phyloP scores from a whole-genome alignment of 176 grass and related monocot species.

The Poa pratensis region DNA sequence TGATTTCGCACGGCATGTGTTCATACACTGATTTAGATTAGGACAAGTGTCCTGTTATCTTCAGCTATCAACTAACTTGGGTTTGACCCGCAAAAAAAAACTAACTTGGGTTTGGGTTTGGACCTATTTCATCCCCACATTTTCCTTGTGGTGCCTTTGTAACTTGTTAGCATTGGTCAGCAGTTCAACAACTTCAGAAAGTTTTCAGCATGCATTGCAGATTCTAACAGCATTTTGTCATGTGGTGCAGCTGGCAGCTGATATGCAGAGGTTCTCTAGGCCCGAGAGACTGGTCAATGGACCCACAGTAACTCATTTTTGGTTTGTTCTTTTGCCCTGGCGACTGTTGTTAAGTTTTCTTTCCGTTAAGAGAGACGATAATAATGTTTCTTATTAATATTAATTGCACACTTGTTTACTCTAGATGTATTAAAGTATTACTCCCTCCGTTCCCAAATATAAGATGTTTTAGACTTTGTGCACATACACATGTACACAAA shows the following conservation, averaged over 20 bases:
- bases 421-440: neutral
- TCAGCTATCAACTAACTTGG: neutral
- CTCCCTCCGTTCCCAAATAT: too few relatives aligned
- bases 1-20: neutral
- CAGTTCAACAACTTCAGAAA: slow-evolving; percentile 20
- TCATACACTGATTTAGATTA: neutral
- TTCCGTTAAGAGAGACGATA: neutral
- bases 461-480: too few relatives aligned
- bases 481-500: too few relatives aligned
- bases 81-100: neutral
- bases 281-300: slow-evolving; percentile 97
- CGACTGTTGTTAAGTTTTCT: slow-evolving; percentile 37
- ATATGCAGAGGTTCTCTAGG: slow-evolving; percentile 97
- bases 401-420: neutral
- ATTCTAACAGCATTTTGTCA: slow-evolving; percentile 42
- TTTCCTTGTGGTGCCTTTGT: neutral
- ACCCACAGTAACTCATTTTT: slow-evolving; percentile 95
- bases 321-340: slow-evolving; percentile 60
- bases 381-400: neutral
- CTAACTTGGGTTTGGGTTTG: neutral
- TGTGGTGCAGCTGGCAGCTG: slow-evolving; percentile 85
- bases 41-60: slow-evolving; percentile 15
- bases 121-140: neutral
- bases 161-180: neutral
- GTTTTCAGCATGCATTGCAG: slow-evolving; percentile 34